A percentile compares a stretch with the other conserved stretches of the same genome.
These are phyloP conservation scores for Carpinus viminea DNA, from an alignment of 306 rosid genomes.

Conservation along the genomic window DNA sequence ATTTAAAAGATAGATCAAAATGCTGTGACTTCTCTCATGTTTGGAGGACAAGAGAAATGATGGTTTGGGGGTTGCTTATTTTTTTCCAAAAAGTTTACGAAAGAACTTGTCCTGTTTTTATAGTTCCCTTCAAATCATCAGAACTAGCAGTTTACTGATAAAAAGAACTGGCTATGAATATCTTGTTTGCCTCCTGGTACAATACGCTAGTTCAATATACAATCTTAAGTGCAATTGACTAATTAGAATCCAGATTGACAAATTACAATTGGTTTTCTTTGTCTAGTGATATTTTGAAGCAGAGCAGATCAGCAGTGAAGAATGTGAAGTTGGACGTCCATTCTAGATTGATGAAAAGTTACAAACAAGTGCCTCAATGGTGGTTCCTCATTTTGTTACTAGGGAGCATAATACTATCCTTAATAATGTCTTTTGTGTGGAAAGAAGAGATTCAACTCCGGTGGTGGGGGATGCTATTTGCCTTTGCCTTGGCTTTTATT, in stretches of 20 bases:
- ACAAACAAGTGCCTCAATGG: constrained; percentile 95
- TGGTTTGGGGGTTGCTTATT: neutral
- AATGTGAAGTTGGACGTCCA: constrained; percentile 74
- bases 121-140: neutral
- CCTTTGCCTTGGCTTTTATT: constrained; percentile 76
- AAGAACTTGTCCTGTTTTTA: neutral
- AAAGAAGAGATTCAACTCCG: constrained; percentile 76
- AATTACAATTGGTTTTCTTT: constrained; percentile 15
- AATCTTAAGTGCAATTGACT: neutral
- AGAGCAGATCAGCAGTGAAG: constrained; percentile 74
- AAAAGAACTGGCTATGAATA: neutral
- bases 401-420: constrained; percentile 66
- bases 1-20: neutral
- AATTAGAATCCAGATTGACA: neutral
- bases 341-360: constrained; percentile 78
- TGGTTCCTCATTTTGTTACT: constrained; percentile 75
- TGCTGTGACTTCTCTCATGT: neutral
- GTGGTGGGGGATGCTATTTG: constrained; percentile 99
- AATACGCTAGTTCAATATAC: neutral
- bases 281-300: constrained; percentile 72
- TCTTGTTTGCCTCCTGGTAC: neutral
- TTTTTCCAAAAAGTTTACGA: neutral
- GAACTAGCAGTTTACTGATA: neutral
- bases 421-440: constrained; percentile 79
- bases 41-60: neutral